These are phyloP conservation scores for Penicillium olsonii DNA, from an alignment of 2,329 filamentous ascomycete genomes.

Conservation along the genomic window DNA sequence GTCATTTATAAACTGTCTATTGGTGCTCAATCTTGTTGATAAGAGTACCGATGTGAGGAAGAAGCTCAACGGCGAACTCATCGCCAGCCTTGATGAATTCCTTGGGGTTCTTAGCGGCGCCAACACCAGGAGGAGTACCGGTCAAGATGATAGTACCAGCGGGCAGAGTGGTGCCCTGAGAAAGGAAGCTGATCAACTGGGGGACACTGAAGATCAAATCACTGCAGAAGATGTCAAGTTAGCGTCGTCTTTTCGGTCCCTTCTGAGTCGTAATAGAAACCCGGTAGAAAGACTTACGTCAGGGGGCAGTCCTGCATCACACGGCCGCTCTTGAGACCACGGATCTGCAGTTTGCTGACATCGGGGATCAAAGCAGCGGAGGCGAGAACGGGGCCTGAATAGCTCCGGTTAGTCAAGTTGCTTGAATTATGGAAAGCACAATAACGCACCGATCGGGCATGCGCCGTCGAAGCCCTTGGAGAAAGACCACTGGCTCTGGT, in stretches of 20 bases:
- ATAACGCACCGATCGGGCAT: slow-evolving; percentile 51
- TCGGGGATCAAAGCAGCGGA: slow-evolving; percentile 39
- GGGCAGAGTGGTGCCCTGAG: slow-evolving; percentile 45
- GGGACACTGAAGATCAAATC: slow-evolving; percentile 58
- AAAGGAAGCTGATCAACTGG: slow-evolving; percentile 43
- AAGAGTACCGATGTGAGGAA: slow-evolving; percentile 52
- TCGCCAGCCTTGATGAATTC: slow-evolving; percentile 49
- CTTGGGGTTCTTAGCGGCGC: slow-evolving; percentile 42
- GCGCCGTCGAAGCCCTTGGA: slow-evolving; percentile 62
- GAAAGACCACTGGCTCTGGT: slow-evolving; percentile 58
- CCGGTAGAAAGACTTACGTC: slow-evolving; percentile 35
- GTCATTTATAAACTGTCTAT: slow-evolving; percentile 1
- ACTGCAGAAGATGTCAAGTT: slow-evolving; percentile 30
- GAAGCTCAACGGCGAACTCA: slow-evolving; percentile 52
- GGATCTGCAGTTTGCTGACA: slow-evolving; percentile 35
- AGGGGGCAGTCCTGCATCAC: slow-evolving; percentile 53
- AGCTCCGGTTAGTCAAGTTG: background rate
- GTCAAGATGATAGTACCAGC: slow-evolving; percentile 48
- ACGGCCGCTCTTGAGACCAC: slow-evolving; percentile 51
- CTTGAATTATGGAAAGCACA: background rate
- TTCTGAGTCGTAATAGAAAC: background rate
- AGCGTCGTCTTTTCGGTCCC: slow-evolving; percentile 5
- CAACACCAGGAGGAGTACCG: slow-evolving; percentile 47
- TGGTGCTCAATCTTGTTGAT: slow-evolving; percentile 47
- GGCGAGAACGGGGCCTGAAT: slow-evolving; percentile 53